These are phyloP conservation scores for Pythium aristosporum DNA, from an alignment of 352 stramenopile species.

Conservation along the genomic window DNA sequence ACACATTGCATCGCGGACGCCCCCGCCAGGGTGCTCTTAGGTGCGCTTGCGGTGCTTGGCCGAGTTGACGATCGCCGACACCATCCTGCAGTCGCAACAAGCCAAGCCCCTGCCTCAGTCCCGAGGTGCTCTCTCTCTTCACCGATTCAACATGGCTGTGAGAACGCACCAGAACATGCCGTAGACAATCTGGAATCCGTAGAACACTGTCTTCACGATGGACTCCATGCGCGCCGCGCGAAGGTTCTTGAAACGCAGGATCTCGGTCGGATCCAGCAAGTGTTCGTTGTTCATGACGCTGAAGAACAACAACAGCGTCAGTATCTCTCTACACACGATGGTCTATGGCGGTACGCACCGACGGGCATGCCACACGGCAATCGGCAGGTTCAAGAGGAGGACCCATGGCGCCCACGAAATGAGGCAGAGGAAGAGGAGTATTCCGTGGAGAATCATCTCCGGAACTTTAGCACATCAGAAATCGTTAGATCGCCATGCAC, in stretches of 20 bases:
- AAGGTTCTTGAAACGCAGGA: constrained; percentile 86
- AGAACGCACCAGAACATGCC: constrained; percentile 84
- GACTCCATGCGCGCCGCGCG: constrained; percentile 73
- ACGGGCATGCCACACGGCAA: constrained; percentile 71
- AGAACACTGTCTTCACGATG: constrained; percentile 86
- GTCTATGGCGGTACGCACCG: constrained; percentile 35
- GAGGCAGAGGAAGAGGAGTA: constrained; percentile 76
- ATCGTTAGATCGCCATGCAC: background rate
- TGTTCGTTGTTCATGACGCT: constrained; percentile 74
- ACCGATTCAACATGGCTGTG: background rate
- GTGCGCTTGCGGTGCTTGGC: constrained; percentile 42
- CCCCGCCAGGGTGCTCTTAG: constrained; percentile 3
- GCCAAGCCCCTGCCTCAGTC: background rate
- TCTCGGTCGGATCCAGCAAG: constrained; percentile 83
- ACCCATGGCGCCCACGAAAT: constrained; percentile 75
- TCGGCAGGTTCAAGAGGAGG: constrained; percentile 76
- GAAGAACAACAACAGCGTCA: background rate
- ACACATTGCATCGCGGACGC: background rate
- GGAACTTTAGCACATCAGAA: constrained; percentile 39
- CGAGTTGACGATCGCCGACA: constrained; percentile 79
- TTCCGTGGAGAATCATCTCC: constrained; percentile 76
- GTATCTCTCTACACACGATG: background rate
- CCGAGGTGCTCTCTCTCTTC: background rate
- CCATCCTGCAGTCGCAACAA: constrained; percentile 54
- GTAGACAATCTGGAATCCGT: constrained; percentile 87